A percentile compares a stretch with the other conserved stretches of the same genome.
phyloP scores from a whole-genome alignment of 768 basidiomycete genomes.

The Trametes coccinea region DNA sequence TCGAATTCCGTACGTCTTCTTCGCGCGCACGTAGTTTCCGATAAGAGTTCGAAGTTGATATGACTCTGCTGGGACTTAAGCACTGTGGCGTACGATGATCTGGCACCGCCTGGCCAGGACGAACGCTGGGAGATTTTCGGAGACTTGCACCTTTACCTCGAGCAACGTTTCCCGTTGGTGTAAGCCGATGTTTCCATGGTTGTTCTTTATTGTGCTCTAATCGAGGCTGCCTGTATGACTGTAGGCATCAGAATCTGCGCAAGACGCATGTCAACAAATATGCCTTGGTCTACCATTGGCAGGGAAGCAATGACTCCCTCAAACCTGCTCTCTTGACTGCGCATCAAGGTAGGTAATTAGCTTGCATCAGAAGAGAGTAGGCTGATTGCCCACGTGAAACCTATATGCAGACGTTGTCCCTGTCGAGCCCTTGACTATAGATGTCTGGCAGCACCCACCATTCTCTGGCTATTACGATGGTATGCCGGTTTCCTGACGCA shows the following conservation, averaged over 20 bases:
- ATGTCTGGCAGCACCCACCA: conserved; percentile 56
- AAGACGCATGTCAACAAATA: conserved; percentile 77
- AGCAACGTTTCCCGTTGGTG: conserved; percentile 41
- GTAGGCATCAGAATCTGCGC: conserved; percentile 56
- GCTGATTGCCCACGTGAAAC: background rate
- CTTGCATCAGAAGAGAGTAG: background rate
- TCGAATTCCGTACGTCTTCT: conserved; percentile 17
- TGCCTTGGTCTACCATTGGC: conserved; percentile 74
- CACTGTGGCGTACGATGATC: conserved; percentile 34
- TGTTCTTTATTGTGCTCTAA: background rate
- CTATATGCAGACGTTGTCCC: conserved; percentile 56
- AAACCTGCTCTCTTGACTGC: conserved; percentile 72
- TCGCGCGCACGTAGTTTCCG: background rate
- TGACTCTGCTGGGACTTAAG: conserved; percentile 6
- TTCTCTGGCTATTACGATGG: conserved; percentile 61
- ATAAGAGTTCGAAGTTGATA: background rate
- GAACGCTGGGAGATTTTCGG: conserved; percentile 38
- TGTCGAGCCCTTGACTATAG: conserved; percentile 49
- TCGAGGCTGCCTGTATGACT: background rate
- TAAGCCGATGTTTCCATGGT: conserved; percentile 11
- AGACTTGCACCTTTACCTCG: conserved; percentile 38
- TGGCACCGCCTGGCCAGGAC: conserved; percentile 30
- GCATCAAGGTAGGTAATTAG: conserved; percentile 53
- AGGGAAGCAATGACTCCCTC: conserved; percentile 57
- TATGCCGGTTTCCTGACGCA: conserved; percentile 21